phyloP scores from a whole-genome alignment of 169 alveolate species.

The Eimeria zaria region DNA sequence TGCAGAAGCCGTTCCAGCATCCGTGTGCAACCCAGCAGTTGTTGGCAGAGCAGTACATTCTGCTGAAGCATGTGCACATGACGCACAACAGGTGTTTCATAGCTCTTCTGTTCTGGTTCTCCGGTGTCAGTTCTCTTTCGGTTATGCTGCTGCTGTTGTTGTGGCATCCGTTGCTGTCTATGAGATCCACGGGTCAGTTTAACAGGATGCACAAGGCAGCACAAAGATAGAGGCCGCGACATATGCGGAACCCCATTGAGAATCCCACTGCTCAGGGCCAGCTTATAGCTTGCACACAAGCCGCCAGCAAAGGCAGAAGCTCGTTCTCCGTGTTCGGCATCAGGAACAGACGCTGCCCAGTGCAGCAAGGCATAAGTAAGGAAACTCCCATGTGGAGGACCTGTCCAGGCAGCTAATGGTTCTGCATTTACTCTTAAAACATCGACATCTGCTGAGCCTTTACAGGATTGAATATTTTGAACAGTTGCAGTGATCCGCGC shows the following conservation, averaged over 20 bases:
- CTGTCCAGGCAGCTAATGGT: not conserved
- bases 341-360: slow-evolving; percentile 15
- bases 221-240: not conserved
- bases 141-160: not conserved
- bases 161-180: not conserved
- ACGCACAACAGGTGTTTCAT: not conserved
- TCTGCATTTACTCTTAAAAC: not conserved
- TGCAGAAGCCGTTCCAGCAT: slow-evolving; percentile 4
- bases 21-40: slow-evolving; percentile 22
- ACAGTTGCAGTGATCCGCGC: no score
- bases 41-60: not conserved
- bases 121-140: not conserved
- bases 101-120: not conserved
- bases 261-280: not conserved
- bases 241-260: not conserved
- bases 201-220: not conserved
- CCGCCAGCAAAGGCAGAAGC: not conserved
- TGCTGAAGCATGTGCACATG: not conserved
- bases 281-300: not conserved
- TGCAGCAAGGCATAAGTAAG: slow-evolving; percentile 12
- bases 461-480: not conserved
- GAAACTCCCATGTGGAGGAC: not conserved
- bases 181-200: not conserved
- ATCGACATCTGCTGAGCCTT: not conserved
- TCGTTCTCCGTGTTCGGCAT: not conserved